phyloP scores from a whole-genome alignment of 345 rosid species.

The Eucalyptus sp. region DNA sequence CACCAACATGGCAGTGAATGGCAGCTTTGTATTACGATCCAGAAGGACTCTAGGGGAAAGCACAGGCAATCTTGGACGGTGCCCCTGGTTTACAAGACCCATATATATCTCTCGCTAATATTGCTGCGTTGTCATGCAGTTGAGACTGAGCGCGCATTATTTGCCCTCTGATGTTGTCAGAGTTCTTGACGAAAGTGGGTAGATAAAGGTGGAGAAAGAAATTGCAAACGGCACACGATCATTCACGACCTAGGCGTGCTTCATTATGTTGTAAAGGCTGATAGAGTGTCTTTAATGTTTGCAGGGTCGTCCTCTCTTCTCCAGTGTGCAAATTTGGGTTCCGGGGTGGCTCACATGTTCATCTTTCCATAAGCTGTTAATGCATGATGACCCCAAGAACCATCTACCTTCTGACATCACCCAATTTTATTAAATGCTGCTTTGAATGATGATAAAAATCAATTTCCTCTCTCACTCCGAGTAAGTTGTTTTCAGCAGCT shows the following conservation, averaged over 20 bases:
- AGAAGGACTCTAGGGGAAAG: not conserved
- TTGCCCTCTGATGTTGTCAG: not conserved
- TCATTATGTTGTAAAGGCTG: not conserved
- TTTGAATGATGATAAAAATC: not conserved
- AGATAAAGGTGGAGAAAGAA: not conserved
- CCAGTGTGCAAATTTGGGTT: not conserved
- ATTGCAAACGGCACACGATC: not conserved
- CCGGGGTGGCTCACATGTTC: not conserved
- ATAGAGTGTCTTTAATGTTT: not conserved
- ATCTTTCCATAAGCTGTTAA: not conserved
- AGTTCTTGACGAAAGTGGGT: not conserved
- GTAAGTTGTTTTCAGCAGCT: not conserved
- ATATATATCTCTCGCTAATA: not conserved
- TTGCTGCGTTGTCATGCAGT: not conserved
- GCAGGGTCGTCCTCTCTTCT: not conserved
- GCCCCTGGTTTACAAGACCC: not conserved
- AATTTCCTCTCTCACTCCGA: not conserved
- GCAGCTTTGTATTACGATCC: not conserved
- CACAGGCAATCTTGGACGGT: not conserved
- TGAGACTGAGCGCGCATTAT: not conserved
- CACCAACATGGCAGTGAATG: not conserved
- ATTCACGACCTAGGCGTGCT: not conserved
- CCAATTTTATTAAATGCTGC: conserved; percentile 26
- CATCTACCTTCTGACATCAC: conserved; percentile 27
- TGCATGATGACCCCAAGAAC: not conserved